Evolutionary conservation across 371 early-diverging fungal species (phyloP), one percentile per base, ranked within the genome.

Genomic region (Rhizopus stolonifer): DNA sequence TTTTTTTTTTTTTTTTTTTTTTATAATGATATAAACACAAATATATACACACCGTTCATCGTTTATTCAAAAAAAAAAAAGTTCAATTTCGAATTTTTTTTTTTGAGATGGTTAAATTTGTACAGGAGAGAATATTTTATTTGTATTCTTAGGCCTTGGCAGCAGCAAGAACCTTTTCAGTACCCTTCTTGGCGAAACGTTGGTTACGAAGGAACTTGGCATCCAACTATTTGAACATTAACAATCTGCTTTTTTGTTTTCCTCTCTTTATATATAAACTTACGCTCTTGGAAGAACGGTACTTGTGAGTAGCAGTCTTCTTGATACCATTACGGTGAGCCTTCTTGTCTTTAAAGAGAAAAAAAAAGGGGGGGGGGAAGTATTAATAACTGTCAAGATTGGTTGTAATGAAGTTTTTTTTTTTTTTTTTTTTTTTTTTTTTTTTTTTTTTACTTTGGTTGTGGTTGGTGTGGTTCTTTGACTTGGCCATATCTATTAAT

Each of bases 391-490:
- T 31, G 26, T 24, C 80, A 54, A 29, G 29, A 29, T 29, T 79
- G 79, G 78, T 96, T 84, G 98, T 97, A n/a, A n/a, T n/a, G 90
- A 97, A n/a, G n/a, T n/a, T n/a, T n/a, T n/a, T n/a, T n/a, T n/a
- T n/a, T n/a, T n/a, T n/a, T n/a, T n/a, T n/a, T n/a, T n/a, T n/a
- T n/a, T n/a, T n/a, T n/a, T n/a, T n/a, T n/a, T n/a, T n/a, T n/a
- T n/a, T n/a, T n/a, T n/a, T n/a, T n/a, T n/a, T n/a, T n/a, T n/a
- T n/a, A n/a, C n/a, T n/a, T n/a, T n/a, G n/a, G n/a, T n/a, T 98
- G 90, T 95, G 95, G 87, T 97, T 97, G 80, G 98, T 98, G 89
- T 96, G 97, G 87, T 99, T 98, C 93, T 96, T 94, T 54, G 90
- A 88, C 86, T 94, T 94, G 74, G 94, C 74, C 93, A 93, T 93